Evolutionary conservation across 2,329 filamentous ascomycete species (phyloP), one percentile per base, ranked within the genome.

Genomic region (Aspergillus clavatus): DNA sequence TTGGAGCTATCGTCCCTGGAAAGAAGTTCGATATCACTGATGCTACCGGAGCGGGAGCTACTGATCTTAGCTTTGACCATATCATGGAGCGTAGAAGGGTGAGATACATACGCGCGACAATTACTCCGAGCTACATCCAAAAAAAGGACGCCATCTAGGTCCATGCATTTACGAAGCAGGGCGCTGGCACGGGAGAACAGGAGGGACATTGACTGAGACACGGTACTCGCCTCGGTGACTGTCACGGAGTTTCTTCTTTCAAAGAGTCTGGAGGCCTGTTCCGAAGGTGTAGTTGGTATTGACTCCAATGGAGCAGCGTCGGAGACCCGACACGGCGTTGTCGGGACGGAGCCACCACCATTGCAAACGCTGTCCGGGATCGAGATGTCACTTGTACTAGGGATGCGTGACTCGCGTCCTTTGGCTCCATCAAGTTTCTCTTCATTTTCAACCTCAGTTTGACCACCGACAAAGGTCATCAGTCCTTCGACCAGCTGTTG

Each of bases 401-500:
- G 16, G 12, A 35, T 14, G 31, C 19, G 19, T 10, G 31, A 35
- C 11, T 10, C 14, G 14, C 16, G 16, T 21, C 31, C 11, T 5
- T 35, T 21, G n/a, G 10, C 4, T n/a, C n/a, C n/a, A n/a, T n/a
- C n/a, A n/a, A 11, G 19, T 3, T 5, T 2, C 10, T 35, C 8
- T 11, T 35, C 31, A 6, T 6, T 16, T 4, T 11, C 16, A 10
- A 10, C 14, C 8, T 18, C 31, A 16, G 11, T 19, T 14, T 46
- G 42, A 3, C 69, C 70, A 47, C 76, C 72, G 22, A 75, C 69
- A 45, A 77, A 78, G 2, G 66, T 57, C 0, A 70, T 72, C 12
- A 80, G 62, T 0, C 74, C 76, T 22, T 73, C 71, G 1, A 81
- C 73, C 60, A 82, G 79, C 16, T 76, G 71, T 43, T 78, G 76